phyloP scores from a whole-genome alignment of 2,329 filamentous ascomycete genomes.

The Polytolypa hystricis region DNA sequence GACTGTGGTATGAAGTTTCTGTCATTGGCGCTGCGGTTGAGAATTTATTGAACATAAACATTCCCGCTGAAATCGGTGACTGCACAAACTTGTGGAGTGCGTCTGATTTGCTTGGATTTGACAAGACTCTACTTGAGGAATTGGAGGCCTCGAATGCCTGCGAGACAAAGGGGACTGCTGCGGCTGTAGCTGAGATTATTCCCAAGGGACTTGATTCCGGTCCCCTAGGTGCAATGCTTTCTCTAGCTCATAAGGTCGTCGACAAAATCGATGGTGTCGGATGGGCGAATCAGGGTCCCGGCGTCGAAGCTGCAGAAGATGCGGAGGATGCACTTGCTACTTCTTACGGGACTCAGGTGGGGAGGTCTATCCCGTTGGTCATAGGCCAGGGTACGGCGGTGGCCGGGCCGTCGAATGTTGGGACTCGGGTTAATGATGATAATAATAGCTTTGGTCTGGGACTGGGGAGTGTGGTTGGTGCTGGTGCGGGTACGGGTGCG shows the following conservation, averaged over 20 bases:
- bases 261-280: conserved; percentile 30
- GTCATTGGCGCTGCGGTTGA: conserved; percentile 27
- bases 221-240: conserved; percentile 19
- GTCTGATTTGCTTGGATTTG: background rate
- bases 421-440: too few relatives aligned
- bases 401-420: too few relatives aligned
- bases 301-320: background rate
- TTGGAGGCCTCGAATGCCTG: too few relatives aligned
- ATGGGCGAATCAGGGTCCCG: conserved; percentile 16
- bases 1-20: conserved; percentile 31
- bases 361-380: too few relatives aligned
- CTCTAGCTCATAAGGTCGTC: conserved; percentile 22
- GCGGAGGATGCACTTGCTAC: background rate
- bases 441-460: background rate
- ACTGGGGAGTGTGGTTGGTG: too few relatives aligned
- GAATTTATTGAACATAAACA: conserved; percentile 22
- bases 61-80: conserved; percentile 24
- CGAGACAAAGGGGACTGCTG: too few relatives aligned
- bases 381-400: too few relatives aligned
- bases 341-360: background rate
- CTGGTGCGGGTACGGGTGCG: too few relatives aligned
- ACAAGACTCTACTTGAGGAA: background rate
- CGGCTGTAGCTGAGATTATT: background rate
- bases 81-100: background rate
- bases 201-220: conserved; percentile 15